Evolutionary conservation across 805 yeast genomes (phyloP).

Genomic region (Grigorovia yakushimaensis): DNA sequence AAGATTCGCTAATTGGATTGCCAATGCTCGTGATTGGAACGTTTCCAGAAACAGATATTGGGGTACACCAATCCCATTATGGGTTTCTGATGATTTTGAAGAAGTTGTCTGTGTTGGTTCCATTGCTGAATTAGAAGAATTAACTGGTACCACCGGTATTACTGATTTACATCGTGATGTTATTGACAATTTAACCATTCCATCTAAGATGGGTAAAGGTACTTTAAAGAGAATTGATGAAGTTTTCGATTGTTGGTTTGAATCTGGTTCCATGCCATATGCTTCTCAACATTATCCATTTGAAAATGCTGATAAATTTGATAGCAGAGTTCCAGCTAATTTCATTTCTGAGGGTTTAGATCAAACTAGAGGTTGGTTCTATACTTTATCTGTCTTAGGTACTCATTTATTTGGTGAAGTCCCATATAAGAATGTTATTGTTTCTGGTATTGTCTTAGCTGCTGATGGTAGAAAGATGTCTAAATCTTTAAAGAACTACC

Average conservation of each 20-base stretch:
- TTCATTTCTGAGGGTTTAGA: constrained; percentile 98
- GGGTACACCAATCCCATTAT: constrained; percentile 98
- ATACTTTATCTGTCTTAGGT: constrained; percentile 90
- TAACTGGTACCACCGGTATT: constrained; percentile 73
- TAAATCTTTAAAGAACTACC: constrained; percentile 93
- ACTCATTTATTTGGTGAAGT: constrained; percentile 86
- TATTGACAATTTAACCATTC: constrained; percentile 87
- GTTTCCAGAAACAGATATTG: constrained; percentile 96
- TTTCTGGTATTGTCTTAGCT: constrained; percentile 92
- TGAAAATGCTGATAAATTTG: constrained; percentile 66
- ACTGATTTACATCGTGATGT: constrained; percentile 90
- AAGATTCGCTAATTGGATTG: constrained; percentile 95
- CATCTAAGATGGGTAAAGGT: constrained; percentile 86
- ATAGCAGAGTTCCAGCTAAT: constrained; percentile 83
- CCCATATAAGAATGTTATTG: constrained; percentile 92
- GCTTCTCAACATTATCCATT: constrained; percentile 97
- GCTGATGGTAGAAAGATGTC: constrained; percentile 99
- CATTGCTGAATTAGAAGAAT: constrained; percentile 70
- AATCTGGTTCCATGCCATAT: constrained; percentile 98
- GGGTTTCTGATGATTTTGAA: constrained; percentile 91
- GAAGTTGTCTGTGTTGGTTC: constrained; percentile 94
- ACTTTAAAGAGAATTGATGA: constrained; percentile 83
- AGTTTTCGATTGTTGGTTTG: constrained; percentile 99
- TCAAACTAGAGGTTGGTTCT: constrained; percentile 99
- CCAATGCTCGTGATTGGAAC: constrained; percentile 99